Evolutionary conservation across 768 basidiomycete species (phyloP).

Genomic region (Erythrobasidium yunnanense): DNA sequence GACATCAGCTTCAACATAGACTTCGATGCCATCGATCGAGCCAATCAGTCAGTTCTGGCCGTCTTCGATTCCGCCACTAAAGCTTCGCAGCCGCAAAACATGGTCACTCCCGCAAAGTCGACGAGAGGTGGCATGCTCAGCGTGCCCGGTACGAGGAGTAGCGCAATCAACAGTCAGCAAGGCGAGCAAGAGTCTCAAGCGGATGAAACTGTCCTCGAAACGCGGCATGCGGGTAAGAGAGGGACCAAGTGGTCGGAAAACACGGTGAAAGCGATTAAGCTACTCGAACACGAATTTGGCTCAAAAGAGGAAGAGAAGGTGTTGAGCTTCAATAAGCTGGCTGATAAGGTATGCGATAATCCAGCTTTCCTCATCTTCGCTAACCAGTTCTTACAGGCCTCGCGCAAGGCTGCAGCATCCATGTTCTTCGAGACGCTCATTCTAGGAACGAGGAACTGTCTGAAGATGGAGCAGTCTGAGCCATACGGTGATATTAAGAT

Average conservation of each 20-base stretch:
- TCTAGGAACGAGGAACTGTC: conserved; percentile 79
- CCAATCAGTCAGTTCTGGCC: conserved; percentile 49
- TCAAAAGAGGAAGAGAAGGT: conserved; percentile 51
- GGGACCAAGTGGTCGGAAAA: conserved; percentile 48
- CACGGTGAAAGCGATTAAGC: conserved; percentile 67
- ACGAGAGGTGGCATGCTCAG: conserved; percentile 40
- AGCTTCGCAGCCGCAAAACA: conserved; percentile 43
- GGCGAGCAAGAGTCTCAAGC: neutral
- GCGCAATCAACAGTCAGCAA: no score
- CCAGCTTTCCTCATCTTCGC: neutral
- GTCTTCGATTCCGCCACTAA: conserved; percentile 38
- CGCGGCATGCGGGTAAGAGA: conserved; percentile 31
- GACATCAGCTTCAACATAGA: conserved; percentile 2
- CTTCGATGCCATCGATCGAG: conserved; percentile 18
- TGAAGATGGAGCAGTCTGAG: conserved; percentile 62
- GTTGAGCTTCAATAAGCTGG: conserved; percentile 66
- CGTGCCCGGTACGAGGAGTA: conserved; percentile 8
- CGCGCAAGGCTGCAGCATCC: conserved; percentile 78
- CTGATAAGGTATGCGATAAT: conserved; percentile 55
- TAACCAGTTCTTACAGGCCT: conserved; percentile 50
- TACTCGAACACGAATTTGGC: conserved; percentile 63
- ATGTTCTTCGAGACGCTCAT: conserved; percentile 98
- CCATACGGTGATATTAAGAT: conserved; percentile 81
- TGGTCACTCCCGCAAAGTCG: conserved; percentile 42
- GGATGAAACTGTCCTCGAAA: conserved; percentile 4